phyloP scores from a whole-genome alignment of 2,329 filamentous ascomycete genomes.

The Kalmusia sp. region DNA sequence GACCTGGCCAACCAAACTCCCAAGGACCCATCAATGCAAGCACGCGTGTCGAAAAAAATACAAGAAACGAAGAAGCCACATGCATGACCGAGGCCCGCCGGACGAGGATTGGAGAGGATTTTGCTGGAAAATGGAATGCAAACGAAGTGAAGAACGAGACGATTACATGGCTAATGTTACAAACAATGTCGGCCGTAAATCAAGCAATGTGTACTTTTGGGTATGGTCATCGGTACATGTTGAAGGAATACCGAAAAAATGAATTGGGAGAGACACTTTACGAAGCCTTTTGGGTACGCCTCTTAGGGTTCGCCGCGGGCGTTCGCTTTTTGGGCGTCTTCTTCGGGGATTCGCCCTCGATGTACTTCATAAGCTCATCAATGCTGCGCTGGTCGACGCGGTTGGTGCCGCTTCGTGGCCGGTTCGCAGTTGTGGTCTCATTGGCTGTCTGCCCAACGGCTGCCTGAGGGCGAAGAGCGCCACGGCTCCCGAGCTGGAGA shows the following conservation, averaged over 20 bases:
- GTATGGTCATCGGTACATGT: not conserved
- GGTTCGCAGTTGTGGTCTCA: conserved; percentile 47
- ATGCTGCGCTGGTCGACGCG: conserved; percentile 81
- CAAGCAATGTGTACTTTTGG: conserved; percentile 9
- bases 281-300: conserved; percentile 34
- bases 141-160: not conserved
- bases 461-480: conserved; percentile 66
- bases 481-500: conserved; percentile 67
- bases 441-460: conserved; percentile 66
- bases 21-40: too few species aligned
- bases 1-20: too few species aligned
- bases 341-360: conserved; percentile 71
- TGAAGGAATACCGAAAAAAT: not conserved
- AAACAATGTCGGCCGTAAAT: conserved; percentile 9
- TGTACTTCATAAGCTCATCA: conserved; percentile 92
- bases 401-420: conserved; percentile 47
- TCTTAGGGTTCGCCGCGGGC: conserved; percentile 51
- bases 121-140: not conserved
- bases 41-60: not conserved
- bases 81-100: too few species aligned
- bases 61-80: not conserved
- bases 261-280: too few species aligned
- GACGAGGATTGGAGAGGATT: too few species aligned
- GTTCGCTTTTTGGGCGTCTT: conserved; percentile 54
- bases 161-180: conserved; percentile 8